Percentiles rank a stretch among this genome's conserved stretches.
These are phyloP conservation scores for Metschnikowia aberdeeniae DNA, from an alignment of 805 yeast species.

Conservation along the genomic window DNA sequence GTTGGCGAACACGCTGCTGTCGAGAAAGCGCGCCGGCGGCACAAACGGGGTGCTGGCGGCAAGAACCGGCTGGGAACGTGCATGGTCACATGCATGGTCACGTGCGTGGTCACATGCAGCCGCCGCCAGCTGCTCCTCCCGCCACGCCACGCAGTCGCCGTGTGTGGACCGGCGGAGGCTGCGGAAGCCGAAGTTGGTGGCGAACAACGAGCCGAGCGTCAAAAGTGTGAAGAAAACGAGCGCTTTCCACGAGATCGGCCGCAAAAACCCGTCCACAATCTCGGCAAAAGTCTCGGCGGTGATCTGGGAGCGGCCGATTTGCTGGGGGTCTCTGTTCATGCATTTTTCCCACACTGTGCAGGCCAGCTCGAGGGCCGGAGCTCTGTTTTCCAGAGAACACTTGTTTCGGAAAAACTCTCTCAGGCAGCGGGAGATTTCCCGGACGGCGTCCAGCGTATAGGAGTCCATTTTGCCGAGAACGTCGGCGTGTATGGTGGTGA, in stretches of 20 bases:
- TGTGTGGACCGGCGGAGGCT: conserved; percentile 7
- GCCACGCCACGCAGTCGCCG: conserved; percentile 1
- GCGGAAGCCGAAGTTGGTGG: conserved; percentile 36
- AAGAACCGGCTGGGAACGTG: not conserved
- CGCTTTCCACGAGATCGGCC: conserved; percentile 68
- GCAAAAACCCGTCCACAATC: conserved; percentile 70
- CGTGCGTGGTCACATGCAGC: not conserved
- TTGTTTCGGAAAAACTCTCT: conserved; percentile 66
- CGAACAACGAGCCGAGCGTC: conserved; percentile 48
- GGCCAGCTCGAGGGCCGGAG: conserved; percentile 66
- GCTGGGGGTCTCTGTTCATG: conserved; percentile 72
- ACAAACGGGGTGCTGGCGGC: conserved; percentile 9
- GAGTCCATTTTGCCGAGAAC: conserved; percentile 66
- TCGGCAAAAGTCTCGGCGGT: conserved; percentile 84
- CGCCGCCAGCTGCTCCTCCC: conserved; percentile 2
- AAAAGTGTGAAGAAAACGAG: conserved; percentile 45
- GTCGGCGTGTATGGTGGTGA: conserved; percentile 59
- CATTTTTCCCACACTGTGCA: conserved; percentile 80
- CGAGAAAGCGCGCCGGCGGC: not conserved
- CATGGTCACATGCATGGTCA: not conserved
- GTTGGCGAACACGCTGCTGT: conserved; percentile 9
- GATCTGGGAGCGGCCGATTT: conserved; percentile 61
- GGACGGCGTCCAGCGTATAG: conserved; percentile 54
- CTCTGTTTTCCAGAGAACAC: conserved; percentile 61
- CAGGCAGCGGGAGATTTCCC: conserved; percentile 65